Evolutionary conservation across 139 green algal genomes (phyloP).

Genomic region (Chlamydomonas incerta): DNA sequence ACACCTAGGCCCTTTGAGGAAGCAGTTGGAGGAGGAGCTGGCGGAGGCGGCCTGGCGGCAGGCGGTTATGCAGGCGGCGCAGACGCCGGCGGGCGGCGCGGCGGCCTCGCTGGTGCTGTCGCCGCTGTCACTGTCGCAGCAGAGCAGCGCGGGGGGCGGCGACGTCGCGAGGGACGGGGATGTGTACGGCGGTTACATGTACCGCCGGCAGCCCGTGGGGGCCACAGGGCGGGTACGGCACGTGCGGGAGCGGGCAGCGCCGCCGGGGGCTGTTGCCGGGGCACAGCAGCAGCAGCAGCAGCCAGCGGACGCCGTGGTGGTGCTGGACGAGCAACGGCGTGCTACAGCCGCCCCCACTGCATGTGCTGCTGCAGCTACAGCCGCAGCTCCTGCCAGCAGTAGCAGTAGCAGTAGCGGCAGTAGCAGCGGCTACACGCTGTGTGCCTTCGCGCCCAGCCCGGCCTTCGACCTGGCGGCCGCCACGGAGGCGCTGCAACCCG

Average conservation of each 20-base stretch:
- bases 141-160: too few relatives aligned
- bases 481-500: conserved; percentile 1
- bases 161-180: too few relatives aligned
- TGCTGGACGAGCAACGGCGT: conserved; percentile 24
- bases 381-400: neutral
- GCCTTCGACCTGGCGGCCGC: conserved; percentile 16
- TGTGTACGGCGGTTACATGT: neutral
- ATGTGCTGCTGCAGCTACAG: neutral
- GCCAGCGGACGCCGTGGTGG: neutral
- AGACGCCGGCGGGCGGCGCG: neutral
- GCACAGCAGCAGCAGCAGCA: neutral
- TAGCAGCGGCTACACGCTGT: neutral
- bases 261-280: neutral
- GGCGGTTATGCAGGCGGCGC: neutral
- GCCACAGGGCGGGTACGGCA: neutral
- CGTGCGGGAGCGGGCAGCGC: neutral
- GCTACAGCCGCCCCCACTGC: neutral
- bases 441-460: conserved; percentile 37
- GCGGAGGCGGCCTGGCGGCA: conserved; percentile 9
- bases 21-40: conserved; percentile 13
- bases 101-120: too few relatives aligned
- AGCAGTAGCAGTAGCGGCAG: too few relatives aligned
- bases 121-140: too few relatives aligned
- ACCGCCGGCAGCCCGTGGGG: neutral
- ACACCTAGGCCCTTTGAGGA: neutral